These are phyloP conservation scores for Epichloe scottii DNA, from an alignment of 2,329 filamentous ascomycete genomes.

Conservation along the genomic window DNA sequence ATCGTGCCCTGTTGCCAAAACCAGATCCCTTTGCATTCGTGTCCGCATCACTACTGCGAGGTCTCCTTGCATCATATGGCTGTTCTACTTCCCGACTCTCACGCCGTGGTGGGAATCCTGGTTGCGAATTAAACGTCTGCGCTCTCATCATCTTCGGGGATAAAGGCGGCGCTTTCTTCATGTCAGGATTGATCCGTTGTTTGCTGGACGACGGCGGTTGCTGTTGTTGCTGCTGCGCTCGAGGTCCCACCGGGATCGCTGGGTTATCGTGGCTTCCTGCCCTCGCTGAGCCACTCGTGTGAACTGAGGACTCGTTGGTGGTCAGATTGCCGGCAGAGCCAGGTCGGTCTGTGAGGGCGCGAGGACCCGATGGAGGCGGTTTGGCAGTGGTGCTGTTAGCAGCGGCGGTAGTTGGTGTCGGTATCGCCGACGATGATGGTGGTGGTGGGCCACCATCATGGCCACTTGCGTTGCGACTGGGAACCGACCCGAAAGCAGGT, in stretches of 20 bases:
- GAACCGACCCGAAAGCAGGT: conserved; percentile 44
- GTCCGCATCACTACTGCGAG: conserved; percentile 41
- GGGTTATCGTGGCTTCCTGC: conserved; percentile 27
- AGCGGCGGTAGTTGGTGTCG: background rate
- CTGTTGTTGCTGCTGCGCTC: conserved; percentile 29
- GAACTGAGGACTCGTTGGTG: conserved; percentile 13
- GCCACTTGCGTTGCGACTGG: conserved; percentile 28
- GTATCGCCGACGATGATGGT: background rate
- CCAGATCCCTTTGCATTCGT: conserved; percentile 24
- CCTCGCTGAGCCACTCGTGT: conserved; percentile 31
- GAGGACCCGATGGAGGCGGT: conserved; percentile 39
- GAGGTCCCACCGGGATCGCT: conserved; percentile 40
- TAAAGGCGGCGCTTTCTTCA: conserved; percentile 36
- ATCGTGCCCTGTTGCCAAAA: conserved; percentile 24
- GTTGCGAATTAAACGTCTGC: conserved; percentile 32
- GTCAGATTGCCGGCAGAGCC: conserved; percentile 25
- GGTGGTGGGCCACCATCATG: conserved; percentile 16
- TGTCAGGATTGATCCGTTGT: conserved; percentile 45
- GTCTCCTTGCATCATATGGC: conserved; percentile 29
- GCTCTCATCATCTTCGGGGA: conserved; percentile 39
- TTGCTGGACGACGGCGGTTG: conserved; percentile 43
- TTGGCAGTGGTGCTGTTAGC: conserved; percentile 18
- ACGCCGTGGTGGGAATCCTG: conserved; percentile 24
- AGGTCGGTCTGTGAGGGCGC: conserved; percentile 39
- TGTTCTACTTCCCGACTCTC: conserved; percentile 23